Percentiles rank a stretch among this genome's conserved stretches.
Conservation (phyloP, 345 rosid genomes). For the Citrus maxima region DNA sequence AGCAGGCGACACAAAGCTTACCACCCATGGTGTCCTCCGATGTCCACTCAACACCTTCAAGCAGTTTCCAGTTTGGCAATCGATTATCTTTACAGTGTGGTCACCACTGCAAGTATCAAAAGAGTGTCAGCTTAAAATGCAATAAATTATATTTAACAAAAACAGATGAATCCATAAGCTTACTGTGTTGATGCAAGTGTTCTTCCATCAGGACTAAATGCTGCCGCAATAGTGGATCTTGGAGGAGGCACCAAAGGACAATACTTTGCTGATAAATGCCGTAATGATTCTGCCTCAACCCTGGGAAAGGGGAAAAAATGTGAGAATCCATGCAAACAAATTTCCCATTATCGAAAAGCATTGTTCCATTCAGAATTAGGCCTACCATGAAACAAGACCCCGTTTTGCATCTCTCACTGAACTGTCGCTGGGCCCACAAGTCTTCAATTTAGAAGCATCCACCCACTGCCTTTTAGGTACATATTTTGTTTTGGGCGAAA, state of each 20-base stretch:
- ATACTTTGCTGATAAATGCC: slow-evolving; percentile 77
- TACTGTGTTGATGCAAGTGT: slow-evolving; percentile 91
- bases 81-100: slow-evolving; percentile 92
- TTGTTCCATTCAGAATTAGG: not conserved
- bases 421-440: slow-evolving; percentile 32
- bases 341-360: not conserved
- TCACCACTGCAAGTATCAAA: slow-evolving; percentile 64
- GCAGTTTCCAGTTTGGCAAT: slow-evolving; percentile 87
- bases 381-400: slow-evolving; percentile 77
- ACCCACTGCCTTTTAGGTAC: slow-evolving; percentile 65
- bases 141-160: slow-evolving; percentile 9
- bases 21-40: slow-evolving; percentile 99
- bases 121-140: slow-evolving; percentile 13
- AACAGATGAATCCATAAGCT: slow-evolving; percentile 17
- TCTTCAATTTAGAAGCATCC: slow-evolving; percentile 36
- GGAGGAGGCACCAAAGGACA: slow-evolving; percentile 93
- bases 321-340: not conserved
- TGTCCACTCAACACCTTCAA: slow-evolving; percentile 91
- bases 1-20: slow-evolving; percentile 34
- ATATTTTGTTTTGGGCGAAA: slow-evolving; percentile 56
- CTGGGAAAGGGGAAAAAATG: slow-evolving; percentile 28
- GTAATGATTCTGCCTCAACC: slow-evolving; percentile 85
- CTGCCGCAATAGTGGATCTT: slow-evolving; percentile 97
- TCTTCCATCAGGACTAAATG: slow-evolving; percentile 91
- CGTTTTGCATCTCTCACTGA: slow-evolving; percentile 57